These are phyloP conservation scores for Fusarium sp. DNA, from an alignment of 2,329 filamentous ascomycete genomes.

Conservation along the genomic window DNA sequence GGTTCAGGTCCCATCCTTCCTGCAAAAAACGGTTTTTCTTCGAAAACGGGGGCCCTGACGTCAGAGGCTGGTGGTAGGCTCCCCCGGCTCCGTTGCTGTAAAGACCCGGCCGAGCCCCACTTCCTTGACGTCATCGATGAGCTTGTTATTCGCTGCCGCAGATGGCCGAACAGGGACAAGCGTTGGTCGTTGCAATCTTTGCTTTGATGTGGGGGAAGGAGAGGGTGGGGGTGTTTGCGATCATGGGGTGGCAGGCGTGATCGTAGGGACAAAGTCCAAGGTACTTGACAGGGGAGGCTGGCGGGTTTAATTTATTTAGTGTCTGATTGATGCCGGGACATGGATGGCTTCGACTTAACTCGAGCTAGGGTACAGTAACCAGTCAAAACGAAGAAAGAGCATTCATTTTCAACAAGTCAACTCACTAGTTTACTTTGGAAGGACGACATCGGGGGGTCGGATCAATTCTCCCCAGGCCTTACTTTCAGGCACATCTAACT, in stretches of 20 bases:
- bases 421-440: neutral
- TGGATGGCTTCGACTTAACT: slow-evolving; percentile 5
- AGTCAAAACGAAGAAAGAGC: neutral
- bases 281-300: slow-evolving; percentile 18
- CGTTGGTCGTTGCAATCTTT: neutral
- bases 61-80: slow-evolving; percentile 46
- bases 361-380: slow-evolving; percentile 31
- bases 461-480: neutral
- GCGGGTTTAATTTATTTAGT: slow-evolving; percentile 41
- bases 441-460: neutral
- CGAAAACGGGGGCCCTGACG: slow-evolving; percentile 42
- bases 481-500: neutral
- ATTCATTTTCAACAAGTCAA: neutral
- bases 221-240: neutral
- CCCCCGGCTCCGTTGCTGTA: slow-evolving; percentile 39
- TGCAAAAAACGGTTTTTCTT: slow-evolving; percentile 17
- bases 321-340: slow-evolving; percentile 32
- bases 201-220: slow-evolving; percentile 17
- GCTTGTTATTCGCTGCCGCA: slow-evolving; percentile 39
- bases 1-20: neutral
- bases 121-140: slow-evolving; percentile 43
- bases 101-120: slow-evolving; percentile 45
- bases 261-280: slow-evolving; percentile 12
- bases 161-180: slow-evolving; percentile 28
- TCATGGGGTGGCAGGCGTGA: neutral